These are phyloP conservation scores for Backusella parvicylindrica DNA, from an alignment of 192 early-diverging fungal species.

Conservation along the genomic window DNA sequence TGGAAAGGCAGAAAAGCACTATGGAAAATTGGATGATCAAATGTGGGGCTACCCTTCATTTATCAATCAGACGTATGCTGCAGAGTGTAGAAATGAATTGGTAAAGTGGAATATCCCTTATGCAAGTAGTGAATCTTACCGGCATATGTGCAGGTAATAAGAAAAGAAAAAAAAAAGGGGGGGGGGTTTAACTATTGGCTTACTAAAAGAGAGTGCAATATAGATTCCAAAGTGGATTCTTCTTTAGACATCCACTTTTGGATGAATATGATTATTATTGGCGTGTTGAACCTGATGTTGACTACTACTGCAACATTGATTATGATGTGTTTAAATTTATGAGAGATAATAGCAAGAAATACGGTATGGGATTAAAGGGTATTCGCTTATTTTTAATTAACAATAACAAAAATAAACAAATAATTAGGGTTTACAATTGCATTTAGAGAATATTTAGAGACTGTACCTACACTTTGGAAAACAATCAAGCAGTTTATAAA, in stretches of 20 bases:
- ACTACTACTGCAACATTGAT: slow-evolving; percentile 75
- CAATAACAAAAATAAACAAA: neutral
- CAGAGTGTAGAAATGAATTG: slow-evolving; percentile 54
- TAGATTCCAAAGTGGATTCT: slow-evolving; percentile 75
- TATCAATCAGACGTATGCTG: slow-evolving; percentile 66
- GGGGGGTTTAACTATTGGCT: neutral
- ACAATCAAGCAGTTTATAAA: slow-evolving; percentile 52
- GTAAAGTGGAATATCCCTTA: slow-evolving; percentile 48
- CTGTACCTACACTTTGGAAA: slow-evolving; percentile 72
- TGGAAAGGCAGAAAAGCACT: slow-evolving; percentile 52
- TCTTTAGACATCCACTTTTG: slow-evolving; percentile 69
- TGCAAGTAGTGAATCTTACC: slow-evolving; percentile 63
- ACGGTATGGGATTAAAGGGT: slow-evolving; percentile 53
- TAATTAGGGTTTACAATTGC: slow-evolving; percentile 65
- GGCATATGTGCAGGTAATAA: slow-evolving; percentile 72
- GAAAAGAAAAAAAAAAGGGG: too few species aligned
- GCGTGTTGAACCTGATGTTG: slow-evolving; percentile 83
- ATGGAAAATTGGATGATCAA: slow-evolving; percentile 51
- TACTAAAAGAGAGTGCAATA: neutral
- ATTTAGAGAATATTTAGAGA: slow-evolving; percentile 64
- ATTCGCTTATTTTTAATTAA: too few species aligned
- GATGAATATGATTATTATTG: slow-evolving; percentile 82
- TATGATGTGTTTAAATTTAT: slow-evolving; percentile 86
- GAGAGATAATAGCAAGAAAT: slow-evolving; percentile 73
- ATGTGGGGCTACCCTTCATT: slow-evolving; percentile 79